Conservation (phyloP, 2,329 filamentous ascomycete species). For the Alternaria ethzedia region DNA sequence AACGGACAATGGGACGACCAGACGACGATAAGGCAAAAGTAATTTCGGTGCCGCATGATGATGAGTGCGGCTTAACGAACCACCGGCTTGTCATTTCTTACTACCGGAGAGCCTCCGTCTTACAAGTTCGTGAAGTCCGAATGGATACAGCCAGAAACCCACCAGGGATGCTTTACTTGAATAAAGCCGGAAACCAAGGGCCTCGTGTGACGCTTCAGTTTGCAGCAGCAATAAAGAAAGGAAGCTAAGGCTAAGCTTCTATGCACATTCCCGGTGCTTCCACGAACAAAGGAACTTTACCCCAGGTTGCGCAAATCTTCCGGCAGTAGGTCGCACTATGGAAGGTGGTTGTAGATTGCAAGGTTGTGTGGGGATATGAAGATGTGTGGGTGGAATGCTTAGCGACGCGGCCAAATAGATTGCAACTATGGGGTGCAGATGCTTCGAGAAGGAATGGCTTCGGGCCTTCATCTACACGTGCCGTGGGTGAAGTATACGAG, state of each 20-base stretch:
- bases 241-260: constrained; percentile 25
- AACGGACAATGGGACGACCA: constrained; percentile 6
- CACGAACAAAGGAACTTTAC: constrained; percentile 30
- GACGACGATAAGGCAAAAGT: constrained; percentile 8
- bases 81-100: constrained; percentile 14
- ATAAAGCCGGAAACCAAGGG: constrained; percentile 6
- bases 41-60: constrained; percentile 12
- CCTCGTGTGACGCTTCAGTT: constrained; percentile 27
- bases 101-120: constrained; percentile 3
- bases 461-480: constrained; percentile 21
- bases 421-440: constrained; percentile 43
- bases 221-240: constrained; percentile 21
- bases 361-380: constrained; percentile 39
- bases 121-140: neutral
- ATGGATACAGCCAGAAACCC: constrained; percentile 8
- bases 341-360: constrained; percentile 33
- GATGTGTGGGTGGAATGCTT: constrained; percentile 22
- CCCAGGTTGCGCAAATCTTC: constrained; percentile 43
- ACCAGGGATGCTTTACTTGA: constrained; percentile 24
- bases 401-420: constrained; percentile 38
- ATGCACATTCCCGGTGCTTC: constrained; percentile 30
- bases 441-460: constrained; percentile 32
- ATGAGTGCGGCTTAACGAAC: neutral
- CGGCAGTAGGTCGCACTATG: constrained; percentile 34
- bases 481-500: constrained; percentile 6